A percentile compares a stretch with the other conserved stretches of the same genome.
Evolutionary conservation across 2,329 filamentous ascomycete species (phyloP).

Genomic region (Harringtonia aguacate): DNA sequence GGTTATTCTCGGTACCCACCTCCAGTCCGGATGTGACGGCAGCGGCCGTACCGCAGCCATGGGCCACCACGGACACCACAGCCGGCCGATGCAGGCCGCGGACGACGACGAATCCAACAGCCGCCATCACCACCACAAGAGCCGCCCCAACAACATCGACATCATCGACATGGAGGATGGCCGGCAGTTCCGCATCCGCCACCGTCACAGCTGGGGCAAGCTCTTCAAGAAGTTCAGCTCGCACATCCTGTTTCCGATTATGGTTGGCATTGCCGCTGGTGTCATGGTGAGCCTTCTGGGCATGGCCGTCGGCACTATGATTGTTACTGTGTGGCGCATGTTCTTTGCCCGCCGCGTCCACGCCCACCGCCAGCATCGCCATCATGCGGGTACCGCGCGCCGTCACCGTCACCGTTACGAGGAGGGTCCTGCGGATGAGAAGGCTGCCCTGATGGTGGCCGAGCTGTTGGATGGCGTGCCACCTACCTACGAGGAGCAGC

Average conservation of each 20-base stretch:
- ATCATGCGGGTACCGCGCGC: constrained; percentile 7
- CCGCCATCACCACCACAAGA: constrained; percentile 10
- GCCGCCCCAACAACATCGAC: constrained; percentile 12
- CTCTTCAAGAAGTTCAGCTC: constrained; percentile 45
- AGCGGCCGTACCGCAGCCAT: constrained; percentile 13
- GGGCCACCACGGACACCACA: not conserved
- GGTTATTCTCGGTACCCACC: constrained; percentile 33
- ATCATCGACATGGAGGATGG: constrained; percentile 7
- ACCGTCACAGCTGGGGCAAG: constrained; percentile 29
- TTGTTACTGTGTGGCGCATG: constrained; percentile 45
- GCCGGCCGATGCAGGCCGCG: not conserved
- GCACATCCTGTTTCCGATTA: constrained; percentile 55
- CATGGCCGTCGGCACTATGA: constrained; percentile 53
- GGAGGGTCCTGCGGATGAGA: constrained; percentile 31
- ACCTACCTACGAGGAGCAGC: constrained; percentile 11
- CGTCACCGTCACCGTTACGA: constrained; percentile 27
- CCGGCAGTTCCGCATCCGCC: constrained; percentile 11
- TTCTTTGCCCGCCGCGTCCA: constrained; percentile 35
- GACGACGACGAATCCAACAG: not conserved
- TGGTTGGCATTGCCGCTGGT: constrained; percentile 59
- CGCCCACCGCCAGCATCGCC: constrained; percentile 17
- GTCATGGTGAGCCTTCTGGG: constrained; percentile 56
- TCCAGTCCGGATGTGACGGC: constrained; percentile 28
- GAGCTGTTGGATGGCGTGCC: constrained; percentile 14
- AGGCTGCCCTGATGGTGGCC: constrained; percentile 34